Evolutionary conservation across 371 early-diverging fungal species (phyloP).

Genomic region (Mortierella sp.): DNA sequence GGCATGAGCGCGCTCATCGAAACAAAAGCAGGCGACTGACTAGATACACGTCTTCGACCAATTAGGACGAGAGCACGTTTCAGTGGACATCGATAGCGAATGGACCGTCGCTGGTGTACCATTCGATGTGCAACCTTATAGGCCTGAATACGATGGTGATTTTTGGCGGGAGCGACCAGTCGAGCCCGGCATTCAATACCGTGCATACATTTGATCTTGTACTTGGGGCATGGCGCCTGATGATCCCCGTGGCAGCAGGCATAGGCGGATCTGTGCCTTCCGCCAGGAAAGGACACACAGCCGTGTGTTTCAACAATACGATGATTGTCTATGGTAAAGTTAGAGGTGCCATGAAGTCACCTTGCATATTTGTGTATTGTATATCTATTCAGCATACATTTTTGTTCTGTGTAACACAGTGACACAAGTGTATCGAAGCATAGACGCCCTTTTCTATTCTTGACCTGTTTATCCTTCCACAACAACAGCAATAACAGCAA

Average conservation of each 20-base stretch:
- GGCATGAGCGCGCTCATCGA: too few relatives aligned
- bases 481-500: too few relatives aligned
- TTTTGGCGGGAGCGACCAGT: conserved; percentile 50
- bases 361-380: too few relatives aligned
- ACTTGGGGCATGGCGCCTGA: conserved; percentile 34
- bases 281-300: conserved; percentile 41
- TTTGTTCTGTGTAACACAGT: too few relatives aligned
- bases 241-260: conserved; percentile 24
- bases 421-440: too few relatives aligned
- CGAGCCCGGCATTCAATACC: conserved; percentile 18
- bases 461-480: too few relatives aligned
- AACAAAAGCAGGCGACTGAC: too few relatives aligned
- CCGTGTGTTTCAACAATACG: conserved; percentile 45
- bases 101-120: conserved; percentile 46
- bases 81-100: conserved; percentile 49
- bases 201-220: conserved; percentile 40
- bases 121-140: conserved; percentile 45
- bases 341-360: too few relatives aligned
- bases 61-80: conserved; percentile 51
- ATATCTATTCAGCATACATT: too few relatives aligned
- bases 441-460: too few relatives aligned
- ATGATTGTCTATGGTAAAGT: conserved; percentile 55
- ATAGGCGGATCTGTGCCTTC: conserved; percentile 35
- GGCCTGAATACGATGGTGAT: conserved; percentile 44
- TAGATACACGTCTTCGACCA: too few relatives aligned